Conservation (phyloP, 176 grass and related monocot genomes). For the Secale cereale region DNA sequence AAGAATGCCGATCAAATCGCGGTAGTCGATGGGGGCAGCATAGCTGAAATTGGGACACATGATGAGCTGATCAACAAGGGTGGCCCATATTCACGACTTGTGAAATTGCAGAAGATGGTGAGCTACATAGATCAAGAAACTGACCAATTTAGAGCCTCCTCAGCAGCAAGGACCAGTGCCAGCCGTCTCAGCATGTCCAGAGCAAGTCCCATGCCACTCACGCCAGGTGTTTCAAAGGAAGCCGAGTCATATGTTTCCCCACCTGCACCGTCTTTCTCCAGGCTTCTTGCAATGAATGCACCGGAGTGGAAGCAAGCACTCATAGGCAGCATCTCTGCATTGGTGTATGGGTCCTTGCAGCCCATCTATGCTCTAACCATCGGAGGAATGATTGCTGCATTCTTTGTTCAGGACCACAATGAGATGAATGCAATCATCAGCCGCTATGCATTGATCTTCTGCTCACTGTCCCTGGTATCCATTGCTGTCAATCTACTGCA, state of each 20-base stretch:
- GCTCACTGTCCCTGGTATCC: constrained; percentile 72
- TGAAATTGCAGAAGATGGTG: constrained; percentile 90
- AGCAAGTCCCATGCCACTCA: constrained; percentile 80
- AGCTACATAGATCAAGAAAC: constrained; percentile 93
- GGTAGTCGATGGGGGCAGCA: constrained; percentile 72
- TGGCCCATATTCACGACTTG: constrained; percentile 79
- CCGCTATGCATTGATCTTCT: constrained; percentile 78
- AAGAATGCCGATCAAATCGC: constrained; percentile 95
- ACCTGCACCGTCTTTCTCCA: constrained; percentile 76
- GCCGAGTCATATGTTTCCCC: constrained; percentile 26
- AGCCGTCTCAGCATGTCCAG: constrained; percentile 75
- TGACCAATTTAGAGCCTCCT: constrained; percentile 64
- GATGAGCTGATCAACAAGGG: constrained; percentile 79
- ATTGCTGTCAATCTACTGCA: constrained; percentile 83
- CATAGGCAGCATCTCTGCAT: constrained; percentile 68
- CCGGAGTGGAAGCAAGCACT: constrained; percentile 93
- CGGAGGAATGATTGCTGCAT: constrained; percentile 92
- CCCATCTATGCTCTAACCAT: constrained; percentile 90
- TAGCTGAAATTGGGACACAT: constrained; percentile 90
- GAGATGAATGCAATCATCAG: constrained; percentile 82
- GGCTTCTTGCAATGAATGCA: constrained; percentile 92
- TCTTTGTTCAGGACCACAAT: constrained; percentile 70
- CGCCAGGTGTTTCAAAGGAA: constrained; percentile 49
- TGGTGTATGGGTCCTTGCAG: constrained; percentile 87
- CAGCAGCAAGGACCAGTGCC: constrained; percentile 67